Evolutionary conservation across 2,329 filamentous ascomycete species (phyloP), one percentile per base, ranked within the genome.

Genomic region (Venturia effusa): DNA sequence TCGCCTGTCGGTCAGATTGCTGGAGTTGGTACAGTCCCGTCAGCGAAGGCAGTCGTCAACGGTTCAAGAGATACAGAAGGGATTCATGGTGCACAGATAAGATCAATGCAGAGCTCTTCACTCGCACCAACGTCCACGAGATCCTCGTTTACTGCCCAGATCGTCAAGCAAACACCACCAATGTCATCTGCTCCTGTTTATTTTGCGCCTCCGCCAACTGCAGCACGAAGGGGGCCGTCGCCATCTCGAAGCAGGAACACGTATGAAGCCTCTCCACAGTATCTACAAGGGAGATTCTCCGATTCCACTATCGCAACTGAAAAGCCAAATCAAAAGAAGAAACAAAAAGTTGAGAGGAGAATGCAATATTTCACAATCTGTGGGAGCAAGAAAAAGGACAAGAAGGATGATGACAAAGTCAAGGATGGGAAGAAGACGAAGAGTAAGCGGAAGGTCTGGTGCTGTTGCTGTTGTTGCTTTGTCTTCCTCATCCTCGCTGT

Each of bases 401-500:
- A 60, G 37, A 41, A 60, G n/a, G 13, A 41, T 22, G 19, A 60
- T 27, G 27, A 30, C 11, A 27, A 60, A 22, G 6, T 17, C 34
- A 40, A 22, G 59, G 34, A 60, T n/a, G 37, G 37, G 7, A 70
- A 72, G 65, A 69, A 70, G 43, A 72, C 71, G 64, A 70, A 69
- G 66, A 74, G 70, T 55, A 68, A 61, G 34, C 61, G 61, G 57
- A 61, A 54, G 32, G 41, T 69, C 40, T 71, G 70, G 5, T 68
- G 70, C 63, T 66, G 68, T 41, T 73, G 73, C 51, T 74, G 73
- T 55, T 76, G 74, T 60, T 66, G 75, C 22, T 59, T 75, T 8
- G 66, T 72, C 59, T 66, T 71, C 45, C 70, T 70, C 60, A 64
- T 79, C 32, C 65, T 76, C 45, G 70, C 76, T 1, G 70, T 78